phyloP scores from a whole-genome alignment of 768 basidiomycete genomes.

The Tubosaeta sp. region DNA sequence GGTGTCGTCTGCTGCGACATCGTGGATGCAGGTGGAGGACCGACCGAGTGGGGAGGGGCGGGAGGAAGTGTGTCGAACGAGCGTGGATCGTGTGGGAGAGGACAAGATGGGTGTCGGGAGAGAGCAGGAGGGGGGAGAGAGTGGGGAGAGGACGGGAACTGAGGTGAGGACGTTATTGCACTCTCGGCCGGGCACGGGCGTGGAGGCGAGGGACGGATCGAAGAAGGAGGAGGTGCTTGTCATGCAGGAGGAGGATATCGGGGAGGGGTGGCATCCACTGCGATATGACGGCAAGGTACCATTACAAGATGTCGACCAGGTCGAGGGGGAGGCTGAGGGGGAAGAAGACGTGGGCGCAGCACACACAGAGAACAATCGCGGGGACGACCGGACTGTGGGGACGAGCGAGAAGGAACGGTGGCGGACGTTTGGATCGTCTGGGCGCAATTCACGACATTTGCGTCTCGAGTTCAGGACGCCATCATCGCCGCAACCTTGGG shows the following conservation, averaged over 20 bases:
- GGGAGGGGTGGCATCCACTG: constrained; percentile 26
- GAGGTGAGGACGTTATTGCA: constrained; percentile 31
- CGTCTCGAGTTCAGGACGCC: constrained; percentile 46
- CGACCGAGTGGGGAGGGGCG: constrained; percentile 3
- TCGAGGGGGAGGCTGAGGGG: constrained; percentile 2
- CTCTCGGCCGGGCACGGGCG: constrained; percentile 26
- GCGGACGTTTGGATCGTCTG: constrained; percentile 18
- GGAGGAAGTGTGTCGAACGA: constrained; percentile 2
- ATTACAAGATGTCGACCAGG: constrained; percentile 2
- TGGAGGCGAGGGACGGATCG: constrained; percentile 8
- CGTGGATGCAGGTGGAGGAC: constrained; percentile 24
- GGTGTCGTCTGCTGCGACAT: constrained; percentile 26
- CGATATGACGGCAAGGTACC: constrained; percentile 10
- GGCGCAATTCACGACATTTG: constrained; percentile 40
- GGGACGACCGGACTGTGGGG: constrained; percentile 8
- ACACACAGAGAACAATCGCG: constrained; percentile 10
- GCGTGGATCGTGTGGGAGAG: neutral
- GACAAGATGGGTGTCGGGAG: neutral
- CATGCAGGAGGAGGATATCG: constrained; percentile 22
- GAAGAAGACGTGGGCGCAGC: constrained; percentile 15
- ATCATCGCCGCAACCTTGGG: constrained; percentile 66
- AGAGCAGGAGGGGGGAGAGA: neutral
- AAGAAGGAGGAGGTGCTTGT: constrained; percentile 17
- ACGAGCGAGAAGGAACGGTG: constrained; percentile 26
- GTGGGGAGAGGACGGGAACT: neutral